Conservation (phyloP, 164 flowering plant genomes). For the Liriodendron chinense region DNA sequence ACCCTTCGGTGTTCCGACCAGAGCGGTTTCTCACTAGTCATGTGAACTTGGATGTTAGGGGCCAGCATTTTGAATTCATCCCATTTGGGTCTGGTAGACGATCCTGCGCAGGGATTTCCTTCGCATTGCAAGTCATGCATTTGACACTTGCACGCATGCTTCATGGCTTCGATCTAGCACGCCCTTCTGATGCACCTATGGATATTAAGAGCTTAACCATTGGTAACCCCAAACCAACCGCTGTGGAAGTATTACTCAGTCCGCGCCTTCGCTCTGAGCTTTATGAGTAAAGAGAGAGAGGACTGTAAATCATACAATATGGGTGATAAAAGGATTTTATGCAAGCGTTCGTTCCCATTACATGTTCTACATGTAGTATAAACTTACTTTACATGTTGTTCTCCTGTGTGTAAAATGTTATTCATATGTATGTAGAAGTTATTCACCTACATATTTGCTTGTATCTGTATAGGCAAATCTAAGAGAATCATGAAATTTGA, state of each 20-base stretch:
- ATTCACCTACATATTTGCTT: too few species aligned
- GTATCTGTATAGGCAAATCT: too few species aligned
- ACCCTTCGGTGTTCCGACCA: conserved; percentile 22
- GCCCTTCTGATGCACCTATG: conserved; percentile 13
- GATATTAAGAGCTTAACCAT: conserved; percentile 30
- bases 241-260: conserved; percentile 31
- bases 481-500: too few species aligned
- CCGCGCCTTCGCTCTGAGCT: conserved; percentile 31
- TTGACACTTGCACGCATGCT: conserved; percentile 37
- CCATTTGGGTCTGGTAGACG: conserved; percentile 55
- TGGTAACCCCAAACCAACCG: conserved; percentile 31
- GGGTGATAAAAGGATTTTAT: too few species aligned
- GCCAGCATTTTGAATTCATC: conserved; percentile 29
- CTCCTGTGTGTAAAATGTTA: too few species aligned
- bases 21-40: conserved; percentile 28
- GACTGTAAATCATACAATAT: too few species aligned
- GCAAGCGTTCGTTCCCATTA: too few species aligned
- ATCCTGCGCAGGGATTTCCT: conserved; percentile 37
- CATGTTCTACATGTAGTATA: too few species aligned
- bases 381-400: too few species aligned
- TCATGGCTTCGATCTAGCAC: conserved; percentile 31
- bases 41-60: conserved; percentile 19
- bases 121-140: conserved; percentile 32
- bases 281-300: conserved; percentile 8
- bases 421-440: too few species aligned